Base-by-base conservation (phyloP, 2,329 filamentous ascomycete genomes). In the Pseudocercospora vitis region DNA sequence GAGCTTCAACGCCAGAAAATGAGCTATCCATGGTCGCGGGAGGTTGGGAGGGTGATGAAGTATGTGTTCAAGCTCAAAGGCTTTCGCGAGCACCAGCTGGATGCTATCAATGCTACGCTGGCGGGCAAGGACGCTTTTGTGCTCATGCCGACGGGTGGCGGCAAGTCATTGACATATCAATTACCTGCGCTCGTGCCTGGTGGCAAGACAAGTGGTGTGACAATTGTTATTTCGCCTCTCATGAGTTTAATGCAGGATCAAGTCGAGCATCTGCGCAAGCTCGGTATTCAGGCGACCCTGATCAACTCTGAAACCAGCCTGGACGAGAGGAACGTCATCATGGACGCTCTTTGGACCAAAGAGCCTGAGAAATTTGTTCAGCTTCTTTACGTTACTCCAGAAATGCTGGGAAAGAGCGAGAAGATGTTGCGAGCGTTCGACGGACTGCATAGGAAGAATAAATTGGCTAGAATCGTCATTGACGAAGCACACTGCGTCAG, bases 401-500 rank as follows among this genome's bases (percentile, higher is more conserved):
- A 99, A 73, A 97, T 97, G 92, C 79, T 99, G 47, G 89, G 80
- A 74, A 92, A 91, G 68, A 99, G 86, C 68, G 70, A 79, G 35
- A 74, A 76, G 2, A 88, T 97, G 70, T 75, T 84, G 53, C 79
- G 78, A 48, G 81, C 78, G 2, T 78, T 99, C 58, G 74, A 82
- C 48, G 77, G 76, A 2, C 77, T 99, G n/a, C 81, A 96, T 69
- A 71, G 73, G 11, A 83, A 83, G 47, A 76, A 80, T 3, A 88
- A 86, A 63, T 82, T 99, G 48, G 92, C 95, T 12, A 84, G 94
- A 21, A 83, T 99, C 45, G 94, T 99, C 49, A 95, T 99, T 58
- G 94, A 99, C 63, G 95, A 99, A 74, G 94, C 94, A n/a, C 94
- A 99, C 70, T 99, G 94, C 71, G 92, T 99, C 21, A 97, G 94